Evolutionary conservation across 2,329 filamentous ascomycete species (phyloP).

Genomic region (Ophiostoma piceae): DNA sequence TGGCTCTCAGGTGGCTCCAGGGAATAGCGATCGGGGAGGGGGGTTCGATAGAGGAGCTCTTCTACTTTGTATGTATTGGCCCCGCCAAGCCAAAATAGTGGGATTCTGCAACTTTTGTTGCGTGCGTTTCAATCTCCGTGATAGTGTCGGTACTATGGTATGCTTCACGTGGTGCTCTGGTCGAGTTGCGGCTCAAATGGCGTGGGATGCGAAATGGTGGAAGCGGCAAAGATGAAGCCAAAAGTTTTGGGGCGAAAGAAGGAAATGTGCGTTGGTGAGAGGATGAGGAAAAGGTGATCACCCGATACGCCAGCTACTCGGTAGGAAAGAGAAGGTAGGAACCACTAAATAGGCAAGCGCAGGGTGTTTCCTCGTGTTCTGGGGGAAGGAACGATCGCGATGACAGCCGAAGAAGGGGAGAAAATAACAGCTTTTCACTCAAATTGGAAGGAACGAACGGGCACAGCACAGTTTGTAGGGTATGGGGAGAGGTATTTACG

Average conservation of each 20-base stretch:
- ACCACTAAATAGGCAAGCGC: background rate
- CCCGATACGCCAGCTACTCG: background rate
- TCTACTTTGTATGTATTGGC: slow-evolving; percentile 16
- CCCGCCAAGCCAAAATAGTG: slow-evolving; percentile 25
- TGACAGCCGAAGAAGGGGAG: background rate
- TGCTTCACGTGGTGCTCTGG: background rate
- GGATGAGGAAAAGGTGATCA: background rate
- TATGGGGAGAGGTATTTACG: slow-evolving; percentile 12
- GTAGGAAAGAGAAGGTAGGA: background rate
- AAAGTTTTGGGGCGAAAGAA: background rate
- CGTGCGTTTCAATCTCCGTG: slow-evolving; percentile 17
- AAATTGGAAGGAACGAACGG: background rate
- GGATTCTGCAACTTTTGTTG: slow-evolving; percentile 17
- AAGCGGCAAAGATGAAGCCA: background rate
- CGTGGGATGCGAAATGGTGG: background rate
- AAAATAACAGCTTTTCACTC: background rate
- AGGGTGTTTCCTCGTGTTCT: background rate
- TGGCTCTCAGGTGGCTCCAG: slow-evolving; percentile 17
- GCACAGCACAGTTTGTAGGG: background rate
- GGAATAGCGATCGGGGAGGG: slow-evolving; percentile 14
- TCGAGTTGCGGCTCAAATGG: background rate
- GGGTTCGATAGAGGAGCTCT: slow-evolving; percentile 16
- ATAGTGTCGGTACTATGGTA: background rate
- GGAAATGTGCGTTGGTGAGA: background rate
- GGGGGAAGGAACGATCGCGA: background rate